Percentiles rank a stretch among this genome's conserved stretches.
These are phyloP conservation scores for Carpinus viminea DNA, from an alignment of 306 rosid genomes.

Conservation along the genomic window DNA sequence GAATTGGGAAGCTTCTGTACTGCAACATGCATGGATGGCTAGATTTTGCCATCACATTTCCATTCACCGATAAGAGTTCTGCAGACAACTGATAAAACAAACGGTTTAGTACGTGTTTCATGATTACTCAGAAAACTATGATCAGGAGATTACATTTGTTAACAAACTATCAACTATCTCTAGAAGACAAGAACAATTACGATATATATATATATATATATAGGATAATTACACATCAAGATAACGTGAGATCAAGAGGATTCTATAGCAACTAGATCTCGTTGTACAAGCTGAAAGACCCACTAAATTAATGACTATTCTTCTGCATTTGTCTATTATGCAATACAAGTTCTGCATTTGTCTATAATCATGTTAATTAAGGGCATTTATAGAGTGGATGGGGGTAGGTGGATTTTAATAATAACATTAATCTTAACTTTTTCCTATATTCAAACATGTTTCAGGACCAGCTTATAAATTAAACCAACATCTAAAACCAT, in stretches of 20 bases:
- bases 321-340: too few species aligned
- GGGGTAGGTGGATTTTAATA: too few species aligned
- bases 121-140: too few species aligned
- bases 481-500: too few species aligned
- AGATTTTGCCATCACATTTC: slow-evolving; percentile 49
- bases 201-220: background rate
- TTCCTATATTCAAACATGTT: too few species aligned
- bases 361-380: too few species aligned
- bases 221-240: background rate
- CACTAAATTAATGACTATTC: background rate
- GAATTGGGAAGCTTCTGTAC: slow-evolving; percentile 66
- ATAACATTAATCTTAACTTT: too few species aligned
- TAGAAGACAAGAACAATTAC: background rate
- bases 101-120: too few species aligned
- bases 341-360: too few species aligned
- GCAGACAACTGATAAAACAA: slow-evolving; percentile 54
- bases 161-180: background rate
- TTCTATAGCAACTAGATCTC: background rate
- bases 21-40: slow-evolving; percentile 83
- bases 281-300: background rate
- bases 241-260: background rate
- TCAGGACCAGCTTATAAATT: too few species aligned
- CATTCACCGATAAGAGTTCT: slow-evolving; percentile 57
- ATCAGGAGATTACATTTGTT: too few species aligned
- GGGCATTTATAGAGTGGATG: too few species aligned